phyloP scores from a whole-genome alignment of 306 rosid species.

The Sicyos baderoa region DNA sequence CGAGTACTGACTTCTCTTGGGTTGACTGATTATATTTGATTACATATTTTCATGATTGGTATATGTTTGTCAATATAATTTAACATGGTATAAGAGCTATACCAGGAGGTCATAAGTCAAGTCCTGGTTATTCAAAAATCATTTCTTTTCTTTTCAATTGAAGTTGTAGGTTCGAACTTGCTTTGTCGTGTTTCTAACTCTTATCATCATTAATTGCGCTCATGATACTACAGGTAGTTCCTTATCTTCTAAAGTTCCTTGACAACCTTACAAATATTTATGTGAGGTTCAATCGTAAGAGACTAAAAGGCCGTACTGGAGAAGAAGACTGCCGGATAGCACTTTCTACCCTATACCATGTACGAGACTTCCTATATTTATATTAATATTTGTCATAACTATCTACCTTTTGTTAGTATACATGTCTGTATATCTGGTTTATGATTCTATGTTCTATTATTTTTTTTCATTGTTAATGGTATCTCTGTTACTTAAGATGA shows the following conservation, averaged over 20 bases:
- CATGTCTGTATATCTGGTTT: not conserved
- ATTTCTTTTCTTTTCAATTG: not conserved
- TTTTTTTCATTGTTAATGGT: not conserved
- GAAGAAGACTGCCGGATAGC: conserved; percentile 90
- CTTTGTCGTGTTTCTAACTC: not conserved
- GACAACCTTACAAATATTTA: conserved; percentile 91
- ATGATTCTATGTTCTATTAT: not conserved
- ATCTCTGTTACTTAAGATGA: not conserved
- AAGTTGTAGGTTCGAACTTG: not conserved
- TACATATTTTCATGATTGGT: not conserved
- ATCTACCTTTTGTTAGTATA: not conserved
- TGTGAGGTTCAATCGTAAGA: conserved; percentile 93
- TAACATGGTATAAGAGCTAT: no score
- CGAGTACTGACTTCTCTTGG: not conserved
- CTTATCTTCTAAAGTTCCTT: conserved; percentile 85
- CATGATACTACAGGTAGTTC: conserved; percentile 62
- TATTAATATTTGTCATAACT: not conserved
- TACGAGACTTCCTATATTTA: conserved; percentile 25
- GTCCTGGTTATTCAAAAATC: no score
- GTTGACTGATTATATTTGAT: not conserved
- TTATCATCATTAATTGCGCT: not conserved
- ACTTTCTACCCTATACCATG: conserved; percentile 81
- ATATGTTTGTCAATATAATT: no score
- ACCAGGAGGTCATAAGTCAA: no score
- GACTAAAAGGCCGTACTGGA: conserved; percentile 95